Percentiles rank a stretch among this genome's conserved stretches.
phyloP scores from a whole-genome alignment of 305 asterid species.

The Solanum hybrid region DNA sequence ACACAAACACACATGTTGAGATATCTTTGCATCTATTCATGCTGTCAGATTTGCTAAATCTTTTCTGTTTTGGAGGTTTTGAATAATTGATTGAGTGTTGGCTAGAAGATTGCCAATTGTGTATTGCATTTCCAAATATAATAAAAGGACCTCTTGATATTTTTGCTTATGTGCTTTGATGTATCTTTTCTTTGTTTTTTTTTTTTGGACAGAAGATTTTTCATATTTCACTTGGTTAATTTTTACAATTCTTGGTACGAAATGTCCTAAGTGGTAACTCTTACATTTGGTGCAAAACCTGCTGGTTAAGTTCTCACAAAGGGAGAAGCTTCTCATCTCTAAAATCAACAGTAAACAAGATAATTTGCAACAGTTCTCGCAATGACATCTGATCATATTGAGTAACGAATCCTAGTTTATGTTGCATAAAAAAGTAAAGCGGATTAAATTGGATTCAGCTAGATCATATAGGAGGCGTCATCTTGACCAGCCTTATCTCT shows the following conservation, averaged over 20 bases:
- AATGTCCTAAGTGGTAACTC: background rate
- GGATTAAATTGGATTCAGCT: background rate
- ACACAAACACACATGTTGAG: background rate
- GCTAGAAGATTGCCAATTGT: background rate
- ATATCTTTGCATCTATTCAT: background rate
- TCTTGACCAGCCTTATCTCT: background rate
- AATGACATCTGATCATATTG: background rate
- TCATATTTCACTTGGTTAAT: background rate
- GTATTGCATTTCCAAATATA: background rate
- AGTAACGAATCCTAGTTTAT: background rate
- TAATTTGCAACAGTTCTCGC: background rate
- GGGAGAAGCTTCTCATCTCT: background rate
- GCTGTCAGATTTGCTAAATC: background rate
- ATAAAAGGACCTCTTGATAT: background rate
- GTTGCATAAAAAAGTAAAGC: background rate
- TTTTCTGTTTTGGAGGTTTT: background rate
- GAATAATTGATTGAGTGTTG: background rate
- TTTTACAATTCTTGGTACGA: background rate
- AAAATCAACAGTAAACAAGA: background rate
- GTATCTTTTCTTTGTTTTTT: background rate
- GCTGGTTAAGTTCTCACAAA: background rate
- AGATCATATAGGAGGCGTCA: background rate
- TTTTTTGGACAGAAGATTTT: background rate
- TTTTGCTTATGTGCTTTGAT: background rate
- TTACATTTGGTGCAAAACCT: background rate